phyloP scores from a whole-genome alignment of 2,329 filamentous ascomycete genomes.

The Trichoderma koningii region DNA sequence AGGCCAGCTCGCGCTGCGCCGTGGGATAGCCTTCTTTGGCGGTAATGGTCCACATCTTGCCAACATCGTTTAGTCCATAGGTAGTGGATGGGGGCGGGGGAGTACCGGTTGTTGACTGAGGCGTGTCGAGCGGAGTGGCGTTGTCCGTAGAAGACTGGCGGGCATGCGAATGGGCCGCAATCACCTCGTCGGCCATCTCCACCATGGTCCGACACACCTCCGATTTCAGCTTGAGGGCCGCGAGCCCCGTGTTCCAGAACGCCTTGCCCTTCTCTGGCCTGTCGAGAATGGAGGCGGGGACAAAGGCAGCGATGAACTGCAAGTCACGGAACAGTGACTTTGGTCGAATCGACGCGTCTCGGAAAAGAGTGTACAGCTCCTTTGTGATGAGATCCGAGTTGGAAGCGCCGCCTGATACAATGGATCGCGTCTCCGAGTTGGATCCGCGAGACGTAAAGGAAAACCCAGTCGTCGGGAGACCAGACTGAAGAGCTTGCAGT shows the following conservation, averaged over 20 bases:
- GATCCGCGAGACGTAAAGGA: constrained; percentile 44
- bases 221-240: constrained; percentile 83
- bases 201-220: constrained; percentile 82
- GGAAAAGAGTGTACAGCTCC: constrained; percentile 67
- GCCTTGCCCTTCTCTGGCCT: constrained; percentile 69
- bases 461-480: constrained; percentile 35
- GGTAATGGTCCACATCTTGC: constrained; percentile 86
- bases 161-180: constrained; percentile 64
- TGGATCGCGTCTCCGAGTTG: constrained; percentile 51
- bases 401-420: constrained; percentile 52
- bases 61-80: constrained; percentile 77
- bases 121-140: constrained; percentile 35
- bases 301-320: constrained; percentile 71
- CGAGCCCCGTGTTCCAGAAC: constrained; percentile 87
- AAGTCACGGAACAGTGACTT: constrained; percentile 80
- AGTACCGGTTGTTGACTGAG: constrained; percentile 44
- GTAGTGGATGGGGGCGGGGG: constrained; percentile 57
- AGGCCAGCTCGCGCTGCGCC: constrained; percentile 88
- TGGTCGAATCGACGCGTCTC: constrained; percentile 68
- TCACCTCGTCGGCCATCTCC: constrained; percentile 59
- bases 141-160: constrained; percentile 50
- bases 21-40: constrained; percentile 83
- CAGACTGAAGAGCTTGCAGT: constrained; percentile 50
- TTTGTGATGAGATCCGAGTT: constrained; percentile 67
- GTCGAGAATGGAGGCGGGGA: constrained; percentile 62